Evolutionary conservation across 108 stramenopile species (phyloP).

Genomic region (Skeletonema costatum): DNA sequence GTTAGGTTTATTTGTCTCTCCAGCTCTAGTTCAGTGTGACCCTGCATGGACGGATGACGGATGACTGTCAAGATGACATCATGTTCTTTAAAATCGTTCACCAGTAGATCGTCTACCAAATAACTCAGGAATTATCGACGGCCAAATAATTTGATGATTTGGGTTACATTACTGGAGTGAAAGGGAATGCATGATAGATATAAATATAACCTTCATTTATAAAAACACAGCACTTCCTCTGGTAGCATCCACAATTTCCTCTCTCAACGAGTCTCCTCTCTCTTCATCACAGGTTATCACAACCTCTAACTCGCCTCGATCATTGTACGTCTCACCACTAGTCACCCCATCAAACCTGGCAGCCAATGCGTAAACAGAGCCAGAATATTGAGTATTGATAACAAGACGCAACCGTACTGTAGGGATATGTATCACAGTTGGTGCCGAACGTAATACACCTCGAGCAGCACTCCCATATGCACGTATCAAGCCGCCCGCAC

Average conservation of each 20-base stretch:
- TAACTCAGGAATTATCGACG: too few species aligned
- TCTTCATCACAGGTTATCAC: slow-evolving; percentile 63
- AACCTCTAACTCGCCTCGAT: slow-evolving; percentile 56
- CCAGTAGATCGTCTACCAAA: too few species aligned
- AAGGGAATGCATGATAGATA: too few species aligned
- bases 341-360: slow-evolving; percentile 52
- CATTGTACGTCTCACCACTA: slow-evolving; percentile 56
- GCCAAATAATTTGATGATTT: too few species aligned
- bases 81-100: too few species aligned
- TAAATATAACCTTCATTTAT: background rate
- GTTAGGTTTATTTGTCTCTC: too few species aligned
- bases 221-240: slow-evolving; percentile 54
- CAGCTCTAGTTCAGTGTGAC: too few species aligned
- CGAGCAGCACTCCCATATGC: slow-evolving; percentile 82
- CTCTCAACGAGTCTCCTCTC: slow-evolving; percentile 24
- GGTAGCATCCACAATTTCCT: slow-evolving; percentile 67
- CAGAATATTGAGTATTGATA: slow-evolving; percentile 23
- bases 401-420: slow-evolving; percentile 39
- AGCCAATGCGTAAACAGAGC: slow-evolving; percentile 55
- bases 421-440: slow-evolving; percentile 53
- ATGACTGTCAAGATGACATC: too few species aligned
- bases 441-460: slow-evolving; percentile 61
- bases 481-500: slow-evolving; percentile 87
- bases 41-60: too few species aligned
- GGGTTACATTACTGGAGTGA: too few species aligned